Percentiles rank a stretch among this genome's conserved stretches.
Conservation (phyloP, 805 yeast species). For the Pichia scutulata region DNA sequence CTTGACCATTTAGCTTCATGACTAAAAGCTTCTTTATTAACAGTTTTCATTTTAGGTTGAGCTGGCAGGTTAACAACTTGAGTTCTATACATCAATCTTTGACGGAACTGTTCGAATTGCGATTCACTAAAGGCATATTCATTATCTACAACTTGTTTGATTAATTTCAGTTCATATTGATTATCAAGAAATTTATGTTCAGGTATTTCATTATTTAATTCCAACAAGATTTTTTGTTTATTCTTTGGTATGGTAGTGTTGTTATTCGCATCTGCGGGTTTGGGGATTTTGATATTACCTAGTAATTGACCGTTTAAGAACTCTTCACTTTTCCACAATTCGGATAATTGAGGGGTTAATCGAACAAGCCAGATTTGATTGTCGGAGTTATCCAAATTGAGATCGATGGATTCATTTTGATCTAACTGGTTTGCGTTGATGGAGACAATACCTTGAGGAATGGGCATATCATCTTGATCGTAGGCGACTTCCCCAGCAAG, state of each 20-base stretch:
- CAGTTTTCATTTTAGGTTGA: constrained; percentile 39
- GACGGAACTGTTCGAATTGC: constrained; percentile 56
- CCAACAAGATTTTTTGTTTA: constrained; percentile 42
- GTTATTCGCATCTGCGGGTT: constrained; percentile 18
- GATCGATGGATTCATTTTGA: constrained; percentile 62
- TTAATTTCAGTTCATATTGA: constrained; percentile 71
- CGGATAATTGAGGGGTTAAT: constrained; percentile 80
- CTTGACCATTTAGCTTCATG: constrained; percentile 28
- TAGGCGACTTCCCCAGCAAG: constrained; percentile 17
- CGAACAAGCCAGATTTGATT: constrained; percentile 90
- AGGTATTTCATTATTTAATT: constrained; percentile 43
- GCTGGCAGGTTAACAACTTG: constrained; percentile 46
- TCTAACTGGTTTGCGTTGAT: constrained; percentile 30
- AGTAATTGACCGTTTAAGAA: constrained; percentile 64
- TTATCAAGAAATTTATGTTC: constrained; percentile 60
- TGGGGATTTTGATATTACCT: constrained; percentile 72
- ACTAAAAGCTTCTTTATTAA: constrained; percentile 30
- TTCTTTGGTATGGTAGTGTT: not conserved
- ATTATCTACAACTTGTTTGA: constrained; percentile 74
- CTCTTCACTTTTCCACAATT: constrained; percentile 63
- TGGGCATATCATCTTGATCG: constrained; percentile 27
- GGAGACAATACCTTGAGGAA: constrained; percentile 30
- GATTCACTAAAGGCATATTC: constrained; percentile 85
- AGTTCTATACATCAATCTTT: constrained; percentile 38
- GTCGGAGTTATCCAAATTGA: constrained; percentile 53